Conservation (phyloP, 805 yeast genomes). For the Saccharomycodes ludwigii region DNA sequence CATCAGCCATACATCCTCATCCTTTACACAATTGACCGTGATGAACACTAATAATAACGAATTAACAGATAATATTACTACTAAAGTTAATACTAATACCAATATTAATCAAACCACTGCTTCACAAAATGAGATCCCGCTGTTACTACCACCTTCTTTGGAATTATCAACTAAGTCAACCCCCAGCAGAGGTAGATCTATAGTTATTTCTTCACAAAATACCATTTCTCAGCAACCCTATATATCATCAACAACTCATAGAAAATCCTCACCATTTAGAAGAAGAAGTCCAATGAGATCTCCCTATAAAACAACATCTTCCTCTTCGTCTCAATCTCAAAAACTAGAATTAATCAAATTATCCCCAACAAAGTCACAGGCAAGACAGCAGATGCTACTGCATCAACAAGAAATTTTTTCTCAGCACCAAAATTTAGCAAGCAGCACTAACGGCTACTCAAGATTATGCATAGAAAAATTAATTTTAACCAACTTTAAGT, state of each 20-base stretch:
- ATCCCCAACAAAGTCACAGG: slow-evolving; percentile 28
- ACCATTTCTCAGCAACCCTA: not conserved
- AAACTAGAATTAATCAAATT: slow-evolving; percentile 30
- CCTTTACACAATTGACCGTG: too few species aligned
- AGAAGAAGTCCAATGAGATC: not conserved
- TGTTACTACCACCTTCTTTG: not conserved
- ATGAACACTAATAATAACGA: too few species aligned
- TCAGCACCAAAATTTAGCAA: slow-evolving; percentile 18
- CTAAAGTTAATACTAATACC: too few species aligned
- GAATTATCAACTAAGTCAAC: not conserved
- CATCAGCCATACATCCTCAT: not conserved
- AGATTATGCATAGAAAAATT: slow-evolving; percentile 67
- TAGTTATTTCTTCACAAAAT: not conserved
- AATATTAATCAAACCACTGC: not conserved
- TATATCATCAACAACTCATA: slow-evolving; percentile 2
- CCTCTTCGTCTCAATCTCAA: slow-evolving; percentile 22
- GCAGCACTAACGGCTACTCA: slow-evolving; percentile 21
- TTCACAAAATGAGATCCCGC: not conserved
- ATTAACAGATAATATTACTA: too few species aligned
- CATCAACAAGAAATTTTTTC: slow-evolving; percentile 19
- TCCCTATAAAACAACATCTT: slow-evolving; percentile 4
- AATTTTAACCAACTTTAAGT: slow-evolving; percentile 76
- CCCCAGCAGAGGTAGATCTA: slow-evolving; percentile 1
- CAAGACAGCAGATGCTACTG: too few species aligned
- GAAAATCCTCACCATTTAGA: slow-evolving; percentile 5